phyloP scores from a whole-genome alignment of 2,329 filamentous ascomycete genomes.

The Bimuria novae-zelandiae region DNA sequence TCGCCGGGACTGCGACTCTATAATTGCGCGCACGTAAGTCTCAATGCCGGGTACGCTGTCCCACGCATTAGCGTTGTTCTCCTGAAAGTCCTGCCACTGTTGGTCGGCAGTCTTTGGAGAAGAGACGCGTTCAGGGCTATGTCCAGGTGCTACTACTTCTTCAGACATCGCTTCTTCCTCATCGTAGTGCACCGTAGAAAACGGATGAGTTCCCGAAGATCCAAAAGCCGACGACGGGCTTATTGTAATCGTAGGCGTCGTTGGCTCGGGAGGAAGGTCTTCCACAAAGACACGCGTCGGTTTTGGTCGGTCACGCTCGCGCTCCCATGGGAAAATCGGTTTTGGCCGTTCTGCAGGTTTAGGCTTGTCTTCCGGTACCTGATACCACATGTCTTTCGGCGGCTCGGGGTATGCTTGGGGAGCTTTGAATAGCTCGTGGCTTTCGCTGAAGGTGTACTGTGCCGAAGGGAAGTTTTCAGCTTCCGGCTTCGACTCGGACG shows the following conservation, averaged over 20 bases:
- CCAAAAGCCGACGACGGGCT: constrained; percentile 38
- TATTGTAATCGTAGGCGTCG: constrained; percentile 22
- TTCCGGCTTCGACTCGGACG: constrained; percentile 75
- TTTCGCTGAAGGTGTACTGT: constrained; percentile 82
- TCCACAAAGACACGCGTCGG: constrained; percentile 69
- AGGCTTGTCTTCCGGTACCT: constrained; percentile 67
- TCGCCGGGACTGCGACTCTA: constrained; percentile 63
- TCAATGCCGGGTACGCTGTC: constrained; percentile 89
- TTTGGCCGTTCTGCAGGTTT: constrained; percentile 64
- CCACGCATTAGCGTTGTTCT: constrained; percentile 77
- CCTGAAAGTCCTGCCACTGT: constrained; percentile 74
- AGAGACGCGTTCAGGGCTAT: constrained; percentile 21
- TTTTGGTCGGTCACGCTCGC: constrained; percentile 64
- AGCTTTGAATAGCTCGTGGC: constrained; percentile 74
- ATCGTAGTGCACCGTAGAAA: constrained; percentile 39
- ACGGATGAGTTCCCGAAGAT: constrained; percentile 27
- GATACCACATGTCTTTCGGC: constrained; percentile 85
- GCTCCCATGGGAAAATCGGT: constrained; percentile 92
- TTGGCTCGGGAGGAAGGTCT: constrained; percentile 49
- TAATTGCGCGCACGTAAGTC: constrained; percentile 77
- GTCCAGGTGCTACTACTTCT: constrained; percentile 18
- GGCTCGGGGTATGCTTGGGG: constrained; percentile 80
- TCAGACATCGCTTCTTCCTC: constrained; percentile 15
- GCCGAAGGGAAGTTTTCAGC: constrained; percentile 79
- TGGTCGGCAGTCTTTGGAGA: constrained; percentile 50